These are phyloP conservation scores for Vanilla planifolia DNA, from an alignment of 106 monocot genomes.

Conservation along the genomic window DNA sequence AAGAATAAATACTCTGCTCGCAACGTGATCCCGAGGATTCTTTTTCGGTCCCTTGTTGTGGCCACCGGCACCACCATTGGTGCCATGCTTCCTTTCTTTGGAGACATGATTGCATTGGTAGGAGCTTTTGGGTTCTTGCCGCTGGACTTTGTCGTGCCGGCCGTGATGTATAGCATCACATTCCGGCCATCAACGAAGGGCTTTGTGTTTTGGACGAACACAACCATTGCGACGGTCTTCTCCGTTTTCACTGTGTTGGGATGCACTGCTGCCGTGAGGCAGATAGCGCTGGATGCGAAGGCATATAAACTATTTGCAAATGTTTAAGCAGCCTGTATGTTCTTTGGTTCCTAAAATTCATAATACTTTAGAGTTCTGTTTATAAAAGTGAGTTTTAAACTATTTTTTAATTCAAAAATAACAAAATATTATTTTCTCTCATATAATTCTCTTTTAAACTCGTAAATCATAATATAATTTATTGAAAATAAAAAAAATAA, in stretches of 20 bases:
- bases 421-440: no score
- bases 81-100: slow-evolving; percentile 91
- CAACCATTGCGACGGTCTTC: slow-evolving; percentile 41
- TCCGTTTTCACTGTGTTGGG: slow-evolving; percentile 33
- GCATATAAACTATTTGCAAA: slow-evolving; percentile 19
- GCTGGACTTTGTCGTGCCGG: slow-evolving; percentile 76
- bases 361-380: no score
- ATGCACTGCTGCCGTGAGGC: slow-evolving; percentile 29
- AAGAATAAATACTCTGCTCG: slow-evolving; percentile 48
- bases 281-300: slow-evolving; percentile 10
- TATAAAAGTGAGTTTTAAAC: no score
- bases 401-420: no score
- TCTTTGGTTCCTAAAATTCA: no score
- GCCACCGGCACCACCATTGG: slow-evolving; percentile 43
- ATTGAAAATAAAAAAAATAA: no score
- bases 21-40: slow-evolving; percentile 56
- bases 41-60: slow-evolving; percentile 50
- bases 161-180: slow-evolving; percentile 61
- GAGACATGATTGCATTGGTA: slow-evolving; percentile 65
- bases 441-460: no score
- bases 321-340: no score
- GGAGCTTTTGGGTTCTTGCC: slow-evolving; percentile 82
- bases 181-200: slow-evolving; percentile 49
- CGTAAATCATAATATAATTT: no score
- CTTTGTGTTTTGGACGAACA: slow-evolving; percentile 67